Conservation (phyloP, 768 basidiomycete species). For the Leccinum truebloodii region DNA sequence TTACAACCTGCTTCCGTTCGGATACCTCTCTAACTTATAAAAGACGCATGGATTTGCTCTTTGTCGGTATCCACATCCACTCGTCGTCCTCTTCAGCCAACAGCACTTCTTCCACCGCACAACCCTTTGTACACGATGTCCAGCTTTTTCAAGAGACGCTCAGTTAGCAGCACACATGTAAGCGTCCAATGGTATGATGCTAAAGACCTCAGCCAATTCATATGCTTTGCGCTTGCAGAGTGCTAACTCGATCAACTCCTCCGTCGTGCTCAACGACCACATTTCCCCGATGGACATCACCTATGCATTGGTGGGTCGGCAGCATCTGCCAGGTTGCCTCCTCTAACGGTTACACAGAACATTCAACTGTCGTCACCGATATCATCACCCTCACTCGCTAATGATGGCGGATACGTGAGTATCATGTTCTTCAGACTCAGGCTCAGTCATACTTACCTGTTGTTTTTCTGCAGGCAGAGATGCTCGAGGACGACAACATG, state of each 20-base stretch:
- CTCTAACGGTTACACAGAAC: conserved; percentile 7
- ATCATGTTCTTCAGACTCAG: background rate
- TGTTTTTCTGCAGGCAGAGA: conserved; percentile 19
- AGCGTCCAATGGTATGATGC: background rate
- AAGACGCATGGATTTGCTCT: conserved; percentile 6
- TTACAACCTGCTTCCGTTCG: background rate
- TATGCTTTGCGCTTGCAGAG: conserved; percentile 13
- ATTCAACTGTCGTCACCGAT: conserved; percentile 13
- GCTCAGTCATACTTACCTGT: background rate
- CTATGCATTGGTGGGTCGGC: conserved; percentile 21
- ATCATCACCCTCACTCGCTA: background rate
- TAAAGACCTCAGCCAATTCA: background rate
- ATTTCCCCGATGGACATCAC: conserved; percentile 25
- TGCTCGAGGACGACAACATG: conserved; percentile 34
- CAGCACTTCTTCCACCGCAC: background rate
- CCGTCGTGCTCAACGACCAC: conserved; percentile 17
- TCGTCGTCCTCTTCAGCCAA: background rate
- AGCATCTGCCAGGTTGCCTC: background rate
- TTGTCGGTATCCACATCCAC: conserved; percentile 3
- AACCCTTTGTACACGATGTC: conserved; percentile 13
- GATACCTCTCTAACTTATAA: conserved; percentile 17
- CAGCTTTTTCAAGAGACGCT: conserved; percentile 27
- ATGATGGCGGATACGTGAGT: conserved; percentile 20
- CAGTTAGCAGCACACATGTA: conserved; percentile 23
- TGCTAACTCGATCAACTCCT: conserved; percentile 17